Base-by-base conservation (phyloP, 306 rosid genomes). In the Begonia peltatifolia region DNA sequence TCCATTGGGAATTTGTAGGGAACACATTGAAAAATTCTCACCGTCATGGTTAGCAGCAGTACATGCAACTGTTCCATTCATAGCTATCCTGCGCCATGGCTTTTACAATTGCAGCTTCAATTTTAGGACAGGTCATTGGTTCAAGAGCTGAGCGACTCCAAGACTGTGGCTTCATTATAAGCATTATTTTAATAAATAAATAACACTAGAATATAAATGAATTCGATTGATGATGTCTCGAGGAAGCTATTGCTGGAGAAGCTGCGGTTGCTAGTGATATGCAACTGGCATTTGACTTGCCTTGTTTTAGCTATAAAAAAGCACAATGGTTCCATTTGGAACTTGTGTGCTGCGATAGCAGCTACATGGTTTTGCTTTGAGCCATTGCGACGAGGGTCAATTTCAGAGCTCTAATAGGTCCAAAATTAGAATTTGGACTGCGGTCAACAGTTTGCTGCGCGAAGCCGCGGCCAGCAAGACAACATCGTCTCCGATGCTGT, bases 221-320 rank as follows among this genome's bases (percentile, higher is more conserved):
- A 74, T 65, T 83, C 95, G 48, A 62, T 76, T 52, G 87, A 79
- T 53, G 87, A 90, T 42, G 60, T 83, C 73, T 86, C 87, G 92
- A 90, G 79, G 99, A 90, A 75, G 87, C 88, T 63, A 83, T 86
- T 69, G 99, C 99, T 61, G 75, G 99, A 83, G 99, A 90, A 75
- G 99, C 99, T 71, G 99, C 99, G 22, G 93, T 86, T 74, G 92
- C 99, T 65, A 95, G 95, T 61, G 99, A 90, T 86, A 78, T 90
- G 57, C 99, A 90, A 66, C 60, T 90, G 77, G 94, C 99, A 60
- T 86, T 86, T 75, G 99, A 86, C 74, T 58, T 90, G 95, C 72
- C 84, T 86, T 76, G 82, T 73, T 79, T 81, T 90, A 79, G 73
- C 82, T n/a, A n/a, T 43, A 74, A 73, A 73, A 86, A 86, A 56